Evolutionary conservation across 2,329 filamentous ascomycete species (phyloP), one percentile per base, ranked within the genome.

Genomic region (Lecanoromycetidae sp.): DNA sequence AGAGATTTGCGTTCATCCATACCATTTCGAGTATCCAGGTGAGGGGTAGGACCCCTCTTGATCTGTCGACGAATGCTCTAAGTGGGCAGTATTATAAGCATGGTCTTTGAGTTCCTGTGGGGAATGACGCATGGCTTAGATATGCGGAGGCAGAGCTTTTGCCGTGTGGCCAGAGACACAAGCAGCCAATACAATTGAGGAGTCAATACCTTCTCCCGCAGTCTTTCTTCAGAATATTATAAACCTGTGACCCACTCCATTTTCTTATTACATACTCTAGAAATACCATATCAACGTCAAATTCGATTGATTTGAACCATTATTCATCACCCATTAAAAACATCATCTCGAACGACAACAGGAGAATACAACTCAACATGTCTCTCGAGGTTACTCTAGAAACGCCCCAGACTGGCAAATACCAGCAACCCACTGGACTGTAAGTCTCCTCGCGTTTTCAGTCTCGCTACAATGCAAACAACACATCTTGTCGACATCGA

Each of bases 391-490:
- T 35, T 10, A 46, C 41, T 2, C 36, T 55, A 33, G 53, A 55
- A 17, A 55, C 53, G 20, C 53, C 53, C 25, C 44, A 46, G 30
- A 49, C 53, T 15, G 53, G 53, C 35, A 55, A 55, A 46, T 53
- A 52, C 22, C 51, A 55, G 38, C 53, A 55, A 39, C 53, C 53
- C 7, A 55, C 53, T 37, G 53, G 53, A 39, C 46, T 55, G 53
- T 55, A 26, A 53, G 53, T 55, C 20, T 49, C 9, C 22, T 37
- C 7, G 15, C n/a, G 12, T 44, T 3, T 19, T 6, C 1, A 9
- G n/a, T n/a, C n/a, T n/a, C n/a, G n/a, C n/a, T n/a, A n/a, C n/a
- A n/a, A n/a, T n/a, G n/a, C n/a, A n/a, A n/a, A n/a, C n/a, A n/a
- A n/a, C n/a, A n/a, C n/a, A n/a, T 22, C 15, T 17, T 30, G 13